phyloP scores from a whole-genome alignment of 2,329 filamentous ascomycete genomes.

The Epichloe elymi region DNA sequence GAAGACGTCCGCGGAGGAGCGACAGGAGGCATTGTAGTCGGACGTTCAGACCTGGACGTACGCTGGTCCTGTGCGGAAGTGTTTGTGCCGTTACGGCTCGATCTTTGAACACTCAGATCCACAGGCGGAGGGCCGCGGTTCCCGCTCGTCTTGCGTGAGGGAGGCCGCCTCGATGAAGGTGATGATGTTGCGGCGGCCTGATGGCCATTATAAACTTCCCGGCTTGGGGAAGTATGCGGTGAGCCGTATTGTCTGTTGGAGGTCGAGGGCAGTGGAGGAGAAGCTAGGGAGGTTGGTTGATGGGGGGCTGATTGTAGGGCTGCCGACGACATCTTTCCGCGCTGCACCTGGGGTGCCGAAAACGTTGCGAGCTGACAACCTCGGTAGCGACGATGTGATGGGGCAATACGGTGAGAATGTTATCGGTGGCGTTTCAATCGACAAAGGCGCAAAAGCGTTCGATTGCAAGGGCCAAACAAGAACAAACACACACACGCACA shows the following conservation, averaged over 20 bases:
- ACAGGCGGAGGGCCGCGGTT: conserved; percentile 26
- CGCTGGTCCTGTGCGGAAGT: conserved; percentile 31
- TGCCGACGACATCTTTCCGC: conserved; percentile 35
- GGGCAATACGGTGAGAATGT: neutral
- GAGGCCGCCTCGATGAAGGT: conserved; percentile 38
- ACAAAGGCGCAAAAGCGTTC: neutral
- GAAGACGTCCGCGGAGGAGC: conserved; percentile 69
- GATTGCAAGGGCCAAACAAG: neutral
- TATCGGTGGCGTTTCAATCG: neutral
- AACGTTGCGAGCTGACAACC: conserved; percentile 2
- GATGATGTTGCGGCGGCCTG: conserved; percentile 32
- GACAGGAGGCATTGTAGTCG: conserved; percentile 53
- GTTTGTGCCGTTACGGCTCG: conserved; percentile 30
- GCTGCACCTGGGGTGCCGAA: conserved; percentile 6
- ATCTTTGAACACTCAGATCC: conserved; percentile 30
- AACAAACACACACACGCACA: neutral
- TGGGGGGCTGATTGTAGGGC: conserved; percentile 47
- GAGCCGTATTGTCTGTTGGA: conserved; percentile 39
- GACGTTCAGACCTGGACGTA: conserved; percentile 33
- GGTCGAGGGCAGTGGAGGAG: conserved; percentile 35
- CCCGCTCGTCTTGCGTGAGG: conserved; percentile 38
- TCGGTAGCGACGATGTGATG: neutral
- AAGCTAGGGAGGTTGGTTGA: conserved; percentile 36
- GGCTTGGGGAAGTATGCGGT: conserved; percentile 36
- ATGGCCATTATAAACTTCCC: conserved; percentile 44